Evolutionary conservation across 371 early-diverging fungal genomes (phyloP).

Genomic region (Mortierella sp.): DNA sequence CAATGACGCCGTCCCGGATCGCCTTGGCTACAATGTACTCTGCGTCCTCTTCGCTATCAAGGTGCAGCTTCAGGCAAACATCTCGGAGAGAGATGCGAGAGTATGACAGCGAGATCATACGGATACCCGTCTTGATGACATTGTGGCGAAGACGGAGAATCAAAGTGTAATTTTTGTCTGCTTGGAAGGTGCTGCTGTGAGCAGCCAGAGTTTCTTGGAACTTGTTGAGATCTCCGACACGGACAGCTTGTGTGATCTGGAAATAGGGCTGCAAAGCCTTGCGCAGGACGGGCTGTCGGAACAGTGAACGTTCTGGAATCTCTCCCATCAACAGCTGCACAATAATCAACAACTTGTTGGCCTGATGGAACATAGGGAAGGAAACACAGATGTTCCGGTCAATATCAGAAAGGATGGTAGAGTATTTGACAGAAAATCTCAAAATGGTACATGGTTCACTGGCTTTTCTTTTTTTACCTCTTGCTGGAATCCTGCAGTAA

Average conservation of each 20-base stretch:
- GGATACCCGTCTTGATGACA: conserved; percentile 98
- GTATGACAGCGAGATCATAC: conserved; percentile 95
- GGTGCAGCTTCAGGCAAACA: conserved; percentile 93
- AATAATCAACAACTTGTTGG: conserved; percentile 92
- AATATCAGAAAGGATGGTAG: not conserved
- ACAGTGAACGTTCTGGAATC: conserved; percentile 93
- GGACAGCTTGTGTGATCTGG: conserved; percentile 94
- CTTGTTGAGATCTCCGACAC: conserved; percentile 91
- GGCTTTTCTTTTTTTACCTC: conserved; percentile 59
- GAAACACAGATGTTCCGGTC: not conserved
- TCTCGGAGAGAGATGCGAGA: conserved; percentile 96
- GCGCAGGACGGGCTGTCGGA: conserved; percentile 86
- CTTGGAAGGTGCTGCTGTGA: conserved; percentile 78
- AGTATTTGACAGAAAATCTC: too few relatives aligned
- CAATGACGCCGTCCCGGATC: conserved; percentile 98
- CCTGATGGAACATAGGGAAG: conserved; percentile 62
- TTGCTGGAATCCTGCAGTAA: conserved; percentile 95
- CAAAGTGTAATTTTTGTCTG: conserved; percentile 90
- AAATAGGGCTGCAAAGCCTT: conserved; percentile 92
- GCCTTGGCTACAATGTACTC: conserved; percentile 98
- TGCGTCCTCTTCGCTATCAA: conserved; percentile 98
- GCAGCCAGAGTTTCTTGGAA: conserved; percentile 91
- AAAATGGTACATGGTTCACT: not conserved
- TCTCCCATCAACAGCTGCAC: conserved; percentile 98
- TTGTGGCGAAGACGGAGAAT: conserved; percentile 96